Evolutionary conservation across 495 filamentous ascomycete species (phyloP).

Genomic region (Penicillium subrubescens): DNA sequence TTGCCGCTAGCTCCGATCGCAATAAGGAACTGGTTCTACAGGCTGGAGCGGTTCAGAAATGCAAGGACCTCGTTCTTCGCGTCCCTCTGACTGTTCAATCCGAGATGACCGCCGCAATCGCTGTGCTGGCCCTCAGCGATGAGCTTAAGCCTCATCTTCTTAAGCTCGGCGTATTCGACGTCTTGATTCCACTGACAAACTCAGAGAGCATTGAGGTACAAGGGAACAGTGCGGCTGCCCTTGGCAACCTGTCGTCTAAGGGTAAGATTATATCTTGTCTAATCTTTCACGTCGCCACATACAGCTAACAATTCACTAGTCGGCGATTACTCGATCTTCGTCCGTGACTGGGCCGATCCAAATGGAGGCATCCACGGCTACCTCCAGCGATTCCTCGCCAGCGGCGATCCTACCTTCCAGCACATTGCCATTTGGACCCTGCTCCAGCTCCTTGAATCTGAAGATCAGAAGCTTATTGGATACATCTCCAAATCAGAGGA

Average conservation of each 20-base stretch:
- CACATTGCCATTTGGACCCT: slow-evolving; percentile 99
- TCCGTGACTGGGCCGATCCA: slow-evolving; percentile 89
- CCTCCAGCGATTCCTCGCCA: slow-evolving; percentile 85
- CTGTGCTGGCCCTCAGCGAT: slow-evolving; percentile 93
- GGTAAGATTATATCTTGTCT: slow-evolving; percentile 54
- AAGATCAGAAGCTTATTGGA: slow-evolving; percentile 79
- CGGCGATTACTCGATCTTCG: slow-evolving; percentile 93
- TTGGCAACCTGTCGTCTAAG: slow-evolving; percentile 96
- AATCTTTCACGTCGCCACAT: background rate
- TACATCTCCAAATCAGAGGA: slow-evolving; percentile 86
- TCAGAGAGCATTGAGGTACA: slow-evolving; percentile 97
- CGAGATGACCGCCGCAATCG: slow-evolving; percentile 98
- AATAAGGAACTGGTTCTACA: slow-evolving; percentile 97
- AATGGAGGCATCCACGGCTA: slow-evolving; percentile 96
- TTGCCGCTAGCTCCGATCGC: slow-evolving; percentile 92
- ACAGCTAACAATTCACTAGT: slow-evolving; percentile 55
- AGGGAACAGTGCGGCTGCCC: slow-evolving; percentile 93
- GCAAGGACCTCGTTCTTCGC: slow-evolving; percentile 92
- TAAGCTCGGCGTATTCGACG: slow-evolving; percentile 94
- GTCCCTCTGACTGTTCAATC: slow-evolving; percentile 95
- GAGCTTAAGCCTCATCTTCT: slow-evolving; percentile 90
- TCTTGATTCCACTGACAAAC: slow-evolving; percentile 91
- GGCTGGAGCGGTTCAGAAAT: slow-evolving; percentile 96
- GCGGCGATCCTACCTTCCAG: slow-evolving; percentile 95
- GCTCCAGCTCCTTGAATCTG: slow-evolving; percentile 91